Conservation (phyloP, 2,329 filamentous ascomycete genomes). For the Calonectria pseudoturangicola region DNA sequence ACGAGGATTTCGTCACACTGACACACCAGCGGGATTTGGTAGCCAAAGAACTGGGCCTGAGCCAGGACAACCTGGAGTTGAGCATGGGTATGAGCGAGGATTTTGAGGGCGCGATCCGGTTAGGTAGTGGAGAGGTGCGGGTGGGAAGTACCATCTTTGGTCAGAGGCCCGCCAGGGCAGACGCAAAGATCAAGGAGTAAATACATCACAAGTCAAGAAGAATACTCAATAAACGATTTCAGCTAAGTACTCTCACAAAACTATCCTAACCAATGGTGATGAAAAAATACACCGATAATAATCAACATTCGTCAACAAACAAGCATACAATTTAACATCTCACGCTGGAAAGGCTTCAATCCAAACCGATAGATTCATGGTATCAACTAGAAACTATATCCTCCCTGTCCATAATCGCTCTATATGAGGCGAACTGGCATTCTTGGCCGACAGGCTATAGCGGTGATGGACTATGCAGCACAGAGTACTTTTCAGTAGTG, state of each 20-base stretch:
- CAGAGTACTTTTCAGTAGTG: conserved; percentile 46
- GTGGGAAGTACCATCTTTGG: conserved; percentile 98
- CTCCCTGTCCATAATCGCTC: conserved; percentile 46
- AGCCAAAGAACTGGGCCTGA: conserved; percentile 67
- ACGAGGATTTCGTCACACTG: conserved; percentile 89
- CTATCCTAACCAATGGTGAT: conserved; percentile 9
- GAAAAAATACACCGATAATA: conserved; percentile 4
- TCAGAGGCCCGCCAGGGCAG: conserved; percentile 83
- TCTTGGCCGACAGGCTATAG: conserved; percentile 38
- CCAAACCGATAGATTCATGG: conserved; percentile 50
- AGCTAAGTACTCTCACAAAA: conserved; percentile 7
- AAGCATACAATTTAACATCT: conserved; percentile 7
- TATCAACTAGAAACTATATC: conserved; percentile 53
- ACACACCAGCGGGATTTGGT: conserved; percentile 83
- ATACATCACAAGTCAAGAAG: background rate
- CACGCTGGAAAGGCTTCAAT: conserved; percentile 39
- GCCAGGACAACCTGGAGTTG: conserved; percentile 81
- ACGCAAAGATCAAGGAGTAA: conserved; percentile 80
- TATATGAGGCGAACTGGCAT: conserved; percentile 36
- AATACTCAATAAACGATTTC: conserved; percentile 4
- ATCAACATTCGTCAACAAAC: background rate
- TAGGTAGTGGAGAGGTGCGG: conserved; percentile 92
- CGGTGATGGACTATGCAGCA: conserved; percentile 41
- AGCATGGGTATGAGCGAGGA: conserved; percentile 99
- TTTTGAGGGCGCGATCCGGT: conserved; percentile 88